Evolutionary conservation across 768 basidiomycete genomes (phyloP), one percentile per base, ranked within the genome.

Genomic region (Hypholoma fasciculare): DNA sequence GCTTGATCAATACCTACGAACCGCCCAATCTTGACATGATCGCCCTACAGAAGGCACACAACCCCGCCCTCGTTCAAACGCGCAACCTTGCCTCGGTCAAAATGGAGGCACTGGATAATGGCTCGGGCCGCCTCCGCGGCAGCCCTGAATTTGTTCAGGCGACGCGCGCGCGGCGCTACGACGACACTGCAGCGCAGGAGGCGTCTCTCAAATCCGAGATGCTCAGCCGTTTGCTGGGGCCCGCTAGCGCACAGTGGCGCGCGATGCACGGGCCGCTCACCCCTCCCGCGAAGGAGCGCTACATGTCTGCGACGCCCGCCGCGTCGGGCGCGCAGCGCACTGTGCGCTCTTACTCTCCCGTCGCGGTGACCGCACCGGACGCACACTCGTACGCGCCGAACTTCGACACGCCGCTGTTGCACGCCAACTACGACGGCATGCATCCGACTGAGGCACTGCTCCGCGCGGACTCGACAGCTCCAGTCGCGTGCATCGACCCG

Each of bases 71-170:
- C 12, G 19, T n/a, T 3, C n/a, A 40, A 9, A 34, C 30, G 30
- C 37, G 13, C 38, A 26, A n/a, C 11, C 19, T 37, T 19, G 44
- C n/a, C 20, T n/a, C 19, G 2, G 30, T 47, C 27, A 37, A 19
- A 30, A 54, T 54, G 54, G 44, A 54, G 16, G 19, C 19, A 4
- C 54, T 54, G 17, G 54, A 54, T 34, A 46, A 54, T 30, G 54
- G 54, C 44, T 47, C 54, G 7, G 54, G 54, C 17, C 44, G 44
- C 6, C 20, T 54, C 3, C 44, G 26, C 12, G 54, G 54, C 5
- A 30, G 44, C 44, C 17, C 34, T 5, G 39, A 23, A 20, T 5
- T 52, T 13, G 23, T 52, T 2, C 20, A 27, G 19, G 23, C 39
- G 2, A 4, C 23, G 7, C 12, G 37, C 39, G 7, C 51, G 13